Percentiles rank a stretch among this genome's conserved stretches.
These are phyloP conservation scores for Solanum okadae DNA, from an alignment of 257 asterid genomes.

Conservation along the genomic window DNA sequence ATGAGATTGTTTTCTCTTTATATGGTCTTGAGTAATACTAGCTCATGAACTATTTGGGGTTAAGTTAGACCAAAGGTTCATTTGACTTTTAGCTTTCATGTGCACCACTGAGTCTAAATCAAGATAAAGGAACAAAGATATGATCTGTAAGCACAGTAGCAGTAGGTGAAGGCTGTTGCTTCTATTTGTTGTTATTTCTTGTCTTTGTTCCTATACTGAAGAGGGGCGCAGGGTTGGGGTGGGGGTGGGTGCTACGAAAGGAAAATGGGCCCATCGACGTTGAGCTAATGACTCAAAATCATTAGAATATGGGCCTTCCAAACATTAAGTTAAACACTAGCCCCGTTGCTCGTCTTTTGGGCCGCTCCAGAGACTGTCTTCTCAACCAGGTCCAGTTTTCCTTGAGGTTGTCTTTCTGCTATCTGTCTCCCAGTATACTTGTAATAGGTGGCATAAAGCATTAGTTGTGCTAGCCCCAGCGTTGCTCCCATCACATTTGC, in stretches of 20 bases:
- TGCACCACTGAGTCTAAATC: neutral
- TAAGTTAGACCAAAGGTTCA: neutral
- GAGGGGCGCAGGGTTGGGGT: neutral
- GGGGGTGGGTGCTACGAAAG: neutral
- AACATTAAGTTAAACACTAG: neutral
- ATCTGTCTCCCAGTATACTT: slow-evolving; percentile 39
- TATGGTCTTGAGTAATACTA: neutral
- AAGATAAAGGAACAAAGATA: neutral
- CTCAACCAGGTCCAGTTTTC: slow-evolving; percentile 31
- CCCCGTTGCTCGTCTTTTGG: neutral
- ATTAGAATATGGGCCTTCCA: neutral
- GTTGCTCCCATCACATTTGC: slow-evolving; percentile 60
- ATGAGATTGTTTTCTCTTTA: neutral
- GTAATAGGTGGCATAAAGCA: slow-evolving; percentile 57
- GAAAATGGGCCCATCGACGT: neutral
- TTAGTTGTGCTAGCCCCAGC: slow-evolving; percentile 61
- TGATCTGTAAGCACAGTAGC: neutral
- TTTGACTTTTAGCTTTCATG: neutral
- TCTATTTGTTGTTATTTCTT: neutral
- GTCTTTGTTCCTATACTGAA: neutral
- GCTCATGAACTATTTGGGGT: neutral
- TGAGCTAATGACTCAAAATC: neutral
- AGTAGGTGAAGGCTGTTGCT: neutral
- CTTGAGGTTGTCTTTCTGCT: slow-evolving; percentile 33
- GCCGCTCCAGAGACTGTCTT: neutral